A percentile compares a stretch with the other conserved stretches of the same genome.
phyloP scores from a whole-genome alignment of 345 rosid species.

The Raphanus raphanistrum region DNA sequence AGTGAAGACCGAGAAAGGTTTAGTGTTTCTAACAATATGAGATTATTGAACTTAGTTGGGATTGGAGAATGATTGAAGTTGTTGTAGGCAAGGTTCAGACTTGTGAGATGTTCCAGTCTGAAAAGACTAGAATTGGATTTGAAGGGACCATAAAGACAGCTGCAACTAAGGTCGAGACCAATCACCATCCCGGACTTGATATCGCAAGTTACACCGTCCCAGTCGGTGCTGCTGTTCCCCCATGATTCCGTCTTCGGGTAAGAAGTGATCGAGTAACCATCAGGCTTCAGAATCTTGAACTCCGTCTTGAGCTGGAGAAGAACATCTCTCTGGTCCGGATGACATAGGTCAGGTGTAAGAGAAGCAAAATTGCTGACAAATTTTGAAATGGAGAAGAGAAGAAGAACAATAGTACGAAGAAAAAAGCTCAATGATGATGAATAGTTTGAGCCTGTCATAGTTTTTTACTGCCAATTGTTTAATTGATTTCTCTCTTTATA shows the following conservation, averaged over 20 bases:
- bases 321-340: background rate
- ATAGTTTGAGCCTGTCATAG: no score
- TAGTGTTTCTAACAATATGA: background rate
- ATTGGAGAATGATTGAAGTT: conserved; percentile 13
- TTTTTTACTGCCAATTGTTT: no score
- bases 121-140: background rate
- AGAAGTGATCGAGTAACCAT: no score
- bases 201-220: conserved; percentile 16
- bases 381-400: background rate
- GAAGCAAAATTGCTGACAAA: background rate
- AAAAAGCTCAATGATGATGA: background rate
- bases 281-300: background rate
- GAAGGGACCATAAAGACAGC: background rate
- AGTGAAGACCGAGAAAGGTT: background rate
- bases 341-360: background rate
- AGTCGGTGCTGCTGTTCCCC: background rate
- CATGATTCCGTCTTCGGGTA: background rate
- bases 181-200: background rate
- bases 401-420: background rate
- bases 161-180: background rate
- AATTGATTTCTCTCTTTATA: no score
- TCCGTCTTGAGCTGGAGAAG: background rate
- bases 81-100: conserved; percentile 35
- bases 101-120: background rate
- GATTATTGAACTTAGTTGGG: background rate